Percentiles rank a stretch among this genome's conserved stretches.
phyloP scores from a whole-genome alignment of 2,329 filamentous ascomycete species.

The Hypoxylon rubiginosum region DNA sequence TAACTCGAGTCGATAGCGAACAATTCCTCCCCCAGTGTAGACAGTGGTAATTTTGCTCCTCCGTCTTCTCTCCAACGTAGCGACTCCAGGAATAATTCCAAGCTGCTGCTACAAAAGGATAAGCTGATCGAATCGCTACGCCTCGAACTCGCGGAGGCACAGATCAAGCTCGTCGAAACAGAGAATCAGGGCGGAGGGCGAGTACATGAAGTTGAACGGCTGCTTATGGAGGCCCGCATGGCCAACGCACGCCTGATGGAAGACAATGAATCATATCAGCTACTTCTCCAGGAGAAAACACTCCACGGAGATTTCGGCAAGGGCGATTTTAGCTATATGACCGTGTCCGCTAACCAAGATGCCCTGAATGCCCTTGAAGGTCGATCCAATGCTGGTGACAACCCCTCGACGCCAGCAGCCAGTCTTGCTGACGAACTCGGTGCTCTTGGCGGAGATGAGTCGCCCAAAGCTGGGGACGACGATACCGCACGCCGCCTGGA shows the following conservation, averaged over 20 bases:
- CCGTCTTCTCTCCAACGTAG: constrained; percentile 86
- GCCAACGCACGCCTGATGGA: constrained; percentile 97
- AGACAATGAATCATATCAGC: constrained; percentile 98
- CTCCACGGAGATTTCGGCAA: constrained; percentile 93
- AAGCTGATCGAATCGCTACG: constrained; percentile 93
- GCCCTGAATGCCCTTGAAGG: constrained; percentile 75
- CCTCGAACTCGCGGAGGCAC: constrained; percentile 91
- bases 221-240: constrained; percentile 92
- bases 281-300: constrained; percentile 93
- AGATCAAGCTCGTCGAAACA: constrained; percentile 94
- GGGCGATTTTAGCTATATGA: constrained; percentile 81
- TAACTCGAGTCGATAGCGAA: constrained; percentile 56
- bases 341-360: constrained; percentile 70
- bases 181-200: constrained; percentile 93
- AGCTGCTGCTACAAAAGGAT: constrained; percentile 93
- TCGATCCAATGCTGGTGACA: constrained; percentile 49
- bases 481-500: constrained; percentile 80
- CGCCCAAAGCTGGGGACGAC: constrained; percentile 69
- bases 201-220: constrained; percentile 89
- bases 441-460: constrained; percentile 72
- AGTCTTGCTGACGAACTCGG: constrained; percentile 88
- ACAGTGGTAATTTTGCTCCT: constrained; percentile 85
- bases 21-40: constrained; percentile 76
- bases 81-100: constrained; percentile 90
- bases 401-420: constrained; percentile 56